Conservation (phyloP, 2,329 filamentous ascomycete genomes). For the Botrytis elliptica region DNA sequence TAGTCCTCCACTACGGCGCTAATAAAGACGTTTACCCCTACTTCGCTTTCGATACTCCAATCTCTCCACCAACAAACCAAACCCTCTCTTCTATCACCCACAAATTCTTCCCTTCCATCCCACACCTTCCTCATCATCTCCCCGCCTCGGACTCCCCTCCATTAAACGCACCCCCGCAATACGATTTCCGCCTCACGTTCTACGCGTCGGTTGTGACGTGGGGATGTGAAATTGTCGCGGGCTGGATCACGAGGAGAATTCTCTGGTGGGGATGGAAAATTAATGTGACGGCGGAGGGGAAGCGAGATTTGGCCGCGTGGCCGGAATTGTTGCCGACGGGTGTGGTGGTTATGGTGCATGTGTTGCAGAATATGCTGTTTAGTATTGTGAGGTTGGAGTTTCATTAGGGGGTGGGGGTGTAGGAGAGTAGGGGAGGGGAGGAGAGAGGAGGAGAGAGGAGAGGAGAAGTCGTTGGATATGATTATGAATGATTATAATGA, state of each 20-base stretch:
- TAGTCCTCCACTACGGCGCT: slow-evolving; percentile 64
- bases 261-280: slow-evolving; percentile 59
- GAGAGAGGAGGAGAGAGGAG: background rate
- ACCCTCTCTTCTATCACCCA: slow-evolving; percentile 5
- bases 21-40: slow-evolving; percentile 70
- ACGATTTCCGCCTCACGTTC: slow-evolving; percentile 64
- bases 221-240: slow-evolving; percentile 64
- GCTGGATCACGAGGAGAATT: slow-evolving; percentile 57
- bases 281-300: slow-evolving; percentile 63
- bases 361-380: slow-evolving; percentile 71
- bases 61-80: slow-evolving; percentile 6
- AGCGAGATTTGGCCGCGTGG: slow-evolving; percentile 63
- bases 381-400: slow-evolving; percentile 66
- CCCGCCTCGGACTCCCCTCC: background rate
- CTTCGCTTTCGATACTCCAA: slow-evolving; percentile 58
- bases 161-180: slow-evolving; percentile 43
- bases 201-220: slow-evolving; percentile 63
- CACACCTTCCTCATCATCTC: background rate
- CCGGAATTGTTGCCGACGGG: slow-evolving; percentile 66
- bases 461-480: background rate
- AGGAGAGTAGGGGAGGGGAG: too few relatives aligned
- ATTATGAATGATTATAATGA: background rate
- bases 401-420: slow-evolving; percentile 27
- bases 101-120: background rate
- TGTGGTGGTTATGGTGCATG: slow-evolving; percentile 64